These are phyloP conservation scores for Lichenothelia convexa DNA, from an alignment of 495 filamentous ascomycete species.

Conservation along the genomic window DNA sequence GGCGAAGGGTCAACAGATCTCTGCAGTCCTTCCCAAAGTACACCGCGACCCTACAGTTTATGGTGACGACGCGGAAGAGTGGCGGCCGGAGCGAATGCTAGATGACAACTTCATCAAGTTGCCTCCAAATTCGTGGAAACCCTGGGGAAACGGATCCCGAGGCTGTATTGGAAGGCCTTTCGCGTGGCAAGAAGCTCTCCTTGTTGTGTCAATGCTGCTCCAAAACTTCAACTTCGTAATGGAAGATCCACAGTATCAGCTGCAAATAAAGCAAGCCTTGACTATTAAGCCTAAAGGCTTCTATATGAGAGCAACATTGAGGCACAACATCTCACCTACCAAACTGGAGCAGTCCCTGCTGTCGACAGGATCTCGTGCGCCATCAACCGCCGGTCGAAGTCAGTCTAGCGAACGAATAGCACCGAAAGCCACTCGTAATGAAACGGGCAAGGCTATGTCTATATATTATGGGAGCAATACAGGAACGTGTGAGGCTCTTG, in stretches of 20 bases:
- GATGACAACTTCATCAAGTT: slow-evolving; percentile 40
- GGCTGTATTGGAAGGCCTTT: slow-evolving; percentile 39
- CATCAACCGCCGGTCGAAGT: too few species aligned
- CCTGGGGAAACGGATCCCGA: slow-evolving; percentile 38
- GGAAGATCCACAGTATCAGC: slow-evolving; percentile 39
- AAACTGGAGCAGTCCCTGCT: slow-evolving; percentile 34
- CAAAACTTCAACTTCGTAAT: slow-evolving; percentile 43
- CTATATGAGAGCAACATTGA: slow-evolving; percentile 44
- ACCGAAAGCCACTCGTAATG: background rate
- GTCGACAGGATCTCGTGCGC: slow-evolving; percentile 8
- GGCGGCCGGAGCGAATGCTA: slow-evolving; percentile 45
- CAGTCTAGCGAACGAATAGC: too few species aligned
- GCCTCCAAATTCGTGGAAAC: slow-evolving; percentile 38
- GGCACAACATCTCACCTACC: slow-evolving; percentile 38
- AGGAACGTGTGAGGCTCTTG: slow-evolving; percentile 57
- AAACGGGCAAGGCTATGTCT: slow-evolving; percentile 27
- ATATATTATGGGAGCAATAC: slow-evolving; percentile 62
- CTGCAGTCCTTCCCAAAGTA: slow-evolving; percentile 38
- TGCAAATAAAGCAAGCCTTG: slow-evolving; percentile 51
- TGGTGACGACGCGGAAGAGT: slow-evolving; percentile 35
- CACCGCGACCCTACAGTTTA: slow-evolving; percentile 52
- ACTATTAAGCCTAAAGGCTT: slow-evolving; percentile 64
- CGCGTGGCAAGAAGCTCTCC: slow-evolving; percentile 42
- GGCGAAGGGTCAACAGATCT: slow-evolving; percentile 38
- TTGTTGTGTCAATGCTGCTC: slow-evolving; percentile 35